Percentiles rank a stretch among this genome's conserved stretches.
Conservation (phyloP, 139 green algal genomes). For the Desmodesmus armatus region DNA sequence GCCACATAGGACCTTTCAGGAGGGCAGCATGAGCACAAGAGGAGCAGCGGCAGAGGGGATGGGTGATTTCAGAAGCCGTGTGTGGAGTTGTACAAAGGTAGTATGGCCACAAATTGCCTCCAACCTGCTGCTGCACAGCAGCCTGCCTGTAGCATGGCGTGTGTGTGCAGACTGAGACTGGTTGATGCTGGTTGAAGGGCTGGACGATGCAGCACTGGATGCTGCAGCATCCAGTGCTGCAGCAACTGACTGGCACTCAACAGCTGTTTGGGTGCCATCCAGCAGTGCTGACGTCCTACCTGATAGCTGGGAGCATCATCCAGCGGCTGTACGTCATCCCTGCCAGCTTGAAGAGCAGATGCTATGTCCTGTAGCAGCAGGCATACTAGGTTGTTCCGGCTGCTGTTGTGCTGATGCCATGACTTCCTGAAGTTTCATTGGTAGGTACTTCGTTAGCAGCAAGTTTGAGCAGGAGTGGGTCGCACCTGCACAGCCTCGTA, state of each 20-base stretch:
- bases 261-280: neutral
- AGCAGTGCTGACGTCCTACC: neutral
- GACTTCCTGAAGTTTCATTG: too few species aligned
- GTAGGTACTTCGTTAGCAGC: too few species aligned
- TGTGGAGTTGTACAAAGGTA: too few species aligned
- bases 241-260: neutral
- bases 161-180: too few species aligned
- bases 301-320: neutral
- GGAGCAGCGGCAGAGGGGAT: neutral
- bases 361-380: constrained; percentile 28
- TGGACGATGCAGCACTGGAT: too few species aligned
- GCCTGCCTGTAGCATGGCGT: too few species aligned
- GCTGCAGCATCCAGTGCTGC: neutral
- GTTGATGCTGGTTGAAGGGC: too few species aligned
- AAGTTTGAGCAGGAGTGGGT: too few species aligned
- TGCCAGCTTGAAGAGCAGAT: neutral
- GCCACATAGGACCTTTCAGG: neutral
- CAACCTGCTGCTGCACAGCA: too few species aligned
- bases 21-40: neutral
- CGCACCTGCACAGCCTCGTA: neutral
- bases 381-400: neutral
- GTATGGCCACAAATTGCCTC: too few species aligned
- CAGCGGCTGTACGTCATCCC: neutral
- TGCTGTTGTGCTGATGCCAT: neutral
- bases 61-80: too few species aligned